Base-by-base conservation (phyloP, 371 early-diverging fungal species). In the Paraphysoderma sedebokerense region DNA sequence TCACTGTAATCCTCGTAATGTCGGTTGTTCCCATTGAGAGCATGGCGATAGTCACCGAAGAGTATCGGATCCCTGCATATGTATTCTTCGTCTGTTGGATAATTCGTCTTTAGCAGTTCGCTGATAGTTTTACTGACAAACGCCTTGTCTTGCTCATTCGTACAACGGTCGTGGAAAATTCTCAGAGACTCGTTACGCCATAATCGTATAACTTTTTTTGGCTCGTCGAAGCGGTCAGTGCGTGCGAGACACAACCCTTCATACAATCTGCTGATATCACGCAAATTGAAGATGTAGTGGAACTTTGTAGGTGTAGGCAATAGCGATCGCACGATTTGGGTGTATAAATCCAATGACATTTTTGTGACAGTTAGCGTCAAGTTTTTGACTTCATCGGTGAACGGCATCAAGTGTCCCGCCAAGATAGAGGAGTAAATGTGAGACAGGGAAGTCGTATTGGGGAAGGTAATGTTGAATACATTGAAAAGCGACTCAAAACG, bases 201-300 rank as follows among this genome's bases (percentile, higher is more conserved):
- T 7, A 74, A 49, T 7, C 74, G 51, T 7, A 56, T 58, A 48
- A 72, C 62, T 29, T 69, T 67, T 35, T 51, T 52, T 5, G 49
- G 54, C 22, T 50, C 40, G 17, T 54, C 48, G 47, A 70, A 74
- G 33, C 65, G 60, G 41, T 72, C 72, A 7, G 72, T 68, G 0
- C 69, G 66, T 1, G 70, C 60, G 35, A 54, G 47, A 20, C 56
- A 61, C 29, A 72, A 22, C 1, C 74, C 74, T 53, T 72, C 72
- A 44, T 70, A 71, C 3, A 74, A 60, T 4, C 74, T 50, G 12
- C 67, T 67, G 31, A 74, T 74, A 54, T 74, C 74, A n/a, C 74
- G 62, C n/a, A 74, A 54, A 51, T 74, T 74, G 56, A 74, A 74
- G 31, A 74, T 70, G 51, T 74, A 74, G 50, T 74, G 74, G 57